These are phyloP conservation scores for Tylopilus vinaceipallidus DNA, from an alignment of 768 basidiomycete genomes.

Conservation along the genomic window DNA sequence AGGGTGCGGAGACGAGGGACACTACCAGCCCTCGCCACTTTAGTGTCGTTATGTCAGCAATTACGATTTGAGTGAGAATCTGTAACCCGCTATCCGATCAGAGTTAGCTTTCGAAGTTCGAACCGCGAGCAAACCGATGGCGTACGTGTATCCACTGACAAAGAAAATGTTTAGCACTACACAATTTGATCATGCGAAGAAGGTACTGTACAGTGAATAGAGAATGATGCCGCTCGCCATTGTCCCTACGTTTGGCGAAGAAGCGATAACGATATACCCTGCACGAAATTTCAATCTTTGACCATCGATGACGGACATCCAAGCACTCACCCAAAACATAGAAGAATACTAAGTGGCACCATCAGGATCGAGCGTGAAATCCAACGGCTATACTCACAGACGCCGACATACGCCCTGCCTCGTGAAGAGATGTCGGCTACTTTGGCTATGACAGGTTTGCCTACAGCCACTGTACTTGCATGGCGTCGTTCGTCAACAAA, in stretches of 20 bases:
- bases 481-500: slow-evolving; percentile 11
- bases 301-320: neutral
- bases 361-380: neutral
- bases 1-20: slow-evolving; percentile 46
- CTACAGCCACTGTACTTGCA: slow-evolving; percentile 38
- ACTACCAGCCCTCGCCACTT: slow-evolving; percentile 54
- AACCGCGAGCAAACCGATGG: slow-evolving; percentile 8
- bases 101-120: neutral
- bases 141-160: slow-evolving; percentile 58
- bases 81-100: slow-evolving; percentile 49
- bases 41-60: slow-evolving; percentile 60
- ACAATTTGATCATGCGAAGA: slow-evolving; percentile 1
- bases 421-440: slow-evolving; percentile 69
- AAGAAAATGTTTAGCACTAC: slow-evolving; percentile 19
- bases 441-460: slow-evolving; percentile 73
- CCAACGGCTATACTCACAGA: slow-evolving; percentile 41
- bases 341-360: slow-evolving; percentile 42
- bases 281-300: neutral
- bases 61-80: slow-evolving; percentile 60
- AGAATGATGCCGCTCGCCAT: slow-evolving; percentile 56
- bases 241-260: slow-evolving; percentile 42
- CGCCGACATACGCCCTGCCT: slow-evolving; percentile 56
- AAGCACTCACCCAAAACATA: slow-evolving; percentile 53
- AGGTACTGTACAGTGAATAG: slow-evolving; percentile 51
- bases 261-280: slow-evolving; percentile 56